Evolutionary conservation across 2,329 filamentous ascomycete species (phyloP), one percentile per base, ranked within the genome.

Genomic region (Harringtonia lauricola): DNA sequence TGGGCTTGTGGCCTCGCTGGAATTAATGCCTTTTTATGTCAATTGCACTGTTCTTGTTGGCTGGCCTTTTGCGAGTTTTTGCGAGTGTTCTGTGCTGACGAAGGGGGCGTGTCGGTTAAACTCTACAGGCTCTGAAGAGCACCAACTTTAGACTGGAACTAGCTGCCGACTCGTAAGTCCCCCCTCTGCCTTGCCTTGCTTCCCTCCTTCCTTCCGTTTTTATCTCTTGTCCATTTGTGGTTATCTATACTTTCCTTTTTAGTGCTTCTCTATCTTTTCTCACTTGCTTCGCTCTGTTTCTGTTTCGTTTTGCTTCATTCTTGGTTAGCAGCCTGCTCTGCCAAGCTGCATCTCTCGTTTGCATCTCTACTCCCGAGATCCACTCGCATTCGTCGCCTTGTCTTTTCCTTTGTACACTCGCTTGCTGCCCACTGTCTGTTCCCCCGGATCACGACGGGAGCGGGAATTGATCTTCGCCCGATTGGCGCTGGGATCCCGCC

Each of bases 131-230:
- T 49, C 61, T 73, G 19, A 75, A 67, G 51, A 64, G 60, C 38
- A 55, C 65, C 7, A 62, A 63, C 37, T 77, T 69, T 55, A 71
- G 68, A 54, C 55, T 76, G 8, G 68, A 76, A 45, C 64, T 71
- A 46, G 74, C 74, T 33, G 60, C 75, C 39, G 71, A 78, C 62
- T 59, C 66, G 74, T 78, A 65, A 74, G 74, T 76, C 14, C 19
- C 21, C 15, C 14, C 19, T 41, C 19, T 26, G n/a, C 14, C 19
- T 41, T 26, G 24, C 10, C 24, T 39, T 52, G 44, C 35, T 51
- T 47, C 33, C 24, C 31, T 44, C 10, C 24, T 39, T 52, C 44
- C 35, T 51, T 47, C 33, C 24, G 30, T 44, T 51, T 53, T 47
- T 48, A 40, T 40, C 29, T 37, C 40, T 47, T 15, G 40, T 49